A percentile compares a stretch with the other conserved stretches of the same genome.
Conservation (phyloP, 1,139 yeast genomes). For the Pichia sp. region DNA sequence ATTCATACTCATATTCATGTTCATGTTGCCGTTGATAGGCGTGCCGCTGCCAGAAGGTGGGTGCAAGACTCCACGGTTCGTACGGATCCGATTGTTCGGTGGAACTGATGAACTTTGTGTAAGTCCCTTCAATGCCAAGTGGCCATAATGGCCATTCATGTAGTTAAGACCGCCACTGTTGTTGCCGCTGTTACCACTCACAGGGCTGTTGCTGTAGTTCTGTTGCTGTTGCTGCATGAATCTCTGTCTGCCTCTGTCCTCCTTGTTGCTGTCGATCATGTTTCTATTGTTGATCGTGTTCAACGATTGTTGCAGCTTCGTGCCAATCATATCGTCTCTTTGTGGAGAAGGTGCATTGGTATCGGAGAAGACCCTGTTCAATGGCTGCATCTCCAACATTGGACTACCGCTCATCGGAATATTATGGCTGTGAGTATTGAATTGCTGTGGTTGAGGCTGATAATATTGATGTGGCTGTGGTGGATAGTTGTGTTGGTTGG, state of each 20-base stretch:
- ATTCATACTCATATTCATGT: neutral
- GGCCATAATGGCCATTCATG: neutral
- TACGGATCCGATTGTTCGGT: conserved; percentile 15
- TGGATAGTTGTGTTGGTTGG: conserved; percentile 2
- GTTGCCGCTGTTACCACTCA: neutral
- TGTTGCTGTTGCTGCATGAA: conserved; percentile 12
- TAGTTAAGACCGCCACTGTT: neutral
- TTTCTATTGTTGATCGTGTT: conserved; percentile 62
- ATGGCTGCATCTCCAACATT: conserved; percentile 16
- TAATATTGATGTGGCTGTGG: too few relatives aligned
- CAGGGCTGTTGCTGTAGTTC: conserved; percentile 1
- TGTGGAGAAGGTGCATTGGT: neutral
- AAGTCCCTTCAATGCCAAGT: neutral
- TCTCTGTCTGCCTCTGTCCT: conserved; percentile 17
- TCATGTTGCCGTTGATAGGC: too few relatives aligned
- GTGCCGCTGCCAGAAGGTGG: too few relatives aligned
- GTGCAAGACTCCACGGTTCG: neutral
- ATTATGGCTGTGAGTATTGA: too few relatives aligned
- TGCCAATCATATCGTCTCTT: conserved; percentile 36
- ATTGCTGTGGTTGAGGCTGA: too few relatives aligned
- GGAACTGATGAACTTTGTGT: conserved; percentile 17
- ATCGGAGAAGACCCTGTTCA: conserved; percentile 22
- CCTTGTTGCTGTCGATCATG: conserved; percentile 47
- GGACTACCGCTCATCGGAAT: conserved; percentile 8
- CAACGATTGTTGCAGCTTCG: conserved; percentile 56